Evolutionary conservation across 2,329 filamentous ascomycete genomes (phyloP).

Genomic region (Mycosphaerelloides madeirae): DNA sequence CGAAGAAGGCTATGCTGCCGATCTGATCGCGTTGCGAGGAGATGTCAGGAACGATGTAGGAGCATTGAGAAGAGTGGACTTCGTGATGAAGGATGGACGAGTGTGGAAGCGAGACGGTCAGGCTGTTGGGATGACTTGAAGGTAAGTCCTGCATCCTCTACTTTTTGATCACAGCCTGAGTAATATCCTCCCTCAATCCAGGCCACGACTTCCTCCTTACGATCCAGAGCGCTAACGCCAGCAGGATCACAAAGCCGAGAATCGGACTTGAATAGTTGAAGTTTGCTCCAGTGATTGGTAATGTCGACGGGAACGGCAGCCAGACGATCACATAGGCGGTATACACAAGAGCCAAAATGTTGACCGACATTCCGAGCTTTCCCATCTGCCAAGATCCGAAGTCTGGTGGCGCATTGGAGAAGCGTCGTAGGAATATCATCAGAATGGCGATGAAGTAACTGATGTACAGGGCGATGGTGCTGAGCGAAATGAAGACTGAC

Average conservation of each 20-base stretch:
- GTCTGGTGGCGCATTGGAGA: constrained; percentile 7
- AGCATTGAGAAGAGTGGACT: constrained; percentile 46
- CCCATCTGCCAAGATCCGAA: constrained; percentile 22
- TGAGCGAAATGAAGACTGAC: constrained; percentile 22
- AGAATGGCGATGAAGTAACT: constrained; percentile 26
- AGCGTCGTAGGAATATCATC: constrained; percentile 15
- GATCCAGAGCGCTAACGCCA: constrained; percentile 18
- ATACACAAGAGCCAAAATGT: constrained; percentile 22
- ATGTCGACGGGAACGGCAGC: constrained; percentile 21
- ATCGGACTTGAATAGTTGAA: constrained; percentile 26
- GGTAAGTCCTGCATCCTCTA: not conserved
- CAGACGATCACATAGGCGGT: constrained; percentile 22
- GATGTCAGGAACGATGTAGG: constrained; percentile 41
- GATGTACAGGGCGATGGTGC: constrained; percentile 22
- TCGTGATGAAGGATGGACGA: constrained; percentile 55
- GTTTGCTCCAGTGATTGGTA: constrained; percentile 20
- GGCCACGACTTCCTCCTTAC: constrained; percentile 19
- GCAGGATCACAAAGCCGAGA: constrained; percentile 18
- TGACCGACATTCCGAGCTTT: constrained; percentile 19
- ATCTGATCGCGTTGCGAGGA: constrained; percentile 48
- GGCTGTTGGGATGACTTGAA: constrained; percentile 22
- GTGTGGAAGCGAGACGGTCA: constrained; percentile 43
- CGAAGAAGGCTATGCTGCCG: constrained; percentile 47
- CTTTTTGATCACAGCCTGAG: constrained; percentile 15
- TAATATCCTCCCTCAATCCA: constrained; percentile 20